Conservation (phyloP, 2,329 filamentous ascomycete species). For the Colletotrichum tropicale region DNA sequence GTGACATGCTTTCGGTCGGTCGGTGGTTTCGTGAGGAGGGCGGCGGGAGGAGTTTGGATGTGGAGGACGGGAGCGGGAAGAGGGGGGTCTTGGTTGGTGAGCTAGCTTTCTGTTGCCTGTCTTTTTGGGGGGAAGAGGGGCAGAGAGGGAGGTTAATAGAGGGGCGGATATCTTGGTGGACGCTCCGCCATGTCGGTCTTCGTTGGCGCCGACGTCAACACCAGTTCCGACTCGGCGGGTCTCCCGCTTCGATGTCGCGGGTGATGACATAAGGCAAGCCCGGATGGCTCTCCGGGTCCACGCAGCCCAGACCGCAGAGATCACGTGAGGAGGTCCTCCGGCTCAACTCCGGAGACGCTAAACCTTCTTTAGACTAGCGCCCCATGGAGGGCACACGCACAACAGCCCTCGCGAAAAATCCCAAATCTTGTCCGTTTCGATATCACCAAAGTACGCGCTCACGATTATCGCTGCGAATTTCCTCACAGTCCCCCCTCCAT, state of each 20-base stretch:
- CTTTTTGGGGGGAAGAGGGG: neutral
- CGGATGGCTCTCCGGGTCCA: neutral
- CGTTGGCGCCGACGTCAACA: neutral
- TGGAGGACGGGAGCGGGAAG: neutral
- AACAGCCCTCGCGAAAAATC: neutral
- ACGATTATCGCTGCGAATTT: conserved; percentile 18
- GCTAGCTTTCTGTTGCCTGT: neutral
- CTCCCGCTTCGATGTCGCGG: neutral
- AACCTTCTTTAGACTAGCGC: neutral
- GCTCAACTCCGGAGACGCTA: neutral
- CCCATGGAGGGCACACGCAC: neutral
- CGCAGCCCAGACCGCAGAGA: neutral
- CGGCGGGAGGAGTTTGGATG: neutral
- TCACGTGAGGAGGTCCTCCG: conserved; percentile 4
- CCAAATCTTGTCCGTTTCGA: neutral
- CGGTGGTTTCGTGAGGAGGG: neutral
- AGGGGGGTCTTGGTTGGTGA: neutral
- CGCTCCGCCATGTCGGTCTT: neutral
- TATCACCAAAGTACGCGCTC: neutral
- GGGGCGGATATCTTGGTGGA: neutral
- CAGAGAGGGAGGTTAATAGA: neutral
- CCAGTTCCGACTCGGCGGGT: neutral
- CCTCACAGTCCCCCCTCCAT: conserved; percentile 13
- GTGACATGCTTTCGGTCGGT: conserved; percentile 55
- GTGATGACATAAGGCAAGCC: conserved; percentile 11